Conservation (phyloP, 2,329 filamentous ascomycete genomes). For the Pseudogymnoascus sp. region DNA sequence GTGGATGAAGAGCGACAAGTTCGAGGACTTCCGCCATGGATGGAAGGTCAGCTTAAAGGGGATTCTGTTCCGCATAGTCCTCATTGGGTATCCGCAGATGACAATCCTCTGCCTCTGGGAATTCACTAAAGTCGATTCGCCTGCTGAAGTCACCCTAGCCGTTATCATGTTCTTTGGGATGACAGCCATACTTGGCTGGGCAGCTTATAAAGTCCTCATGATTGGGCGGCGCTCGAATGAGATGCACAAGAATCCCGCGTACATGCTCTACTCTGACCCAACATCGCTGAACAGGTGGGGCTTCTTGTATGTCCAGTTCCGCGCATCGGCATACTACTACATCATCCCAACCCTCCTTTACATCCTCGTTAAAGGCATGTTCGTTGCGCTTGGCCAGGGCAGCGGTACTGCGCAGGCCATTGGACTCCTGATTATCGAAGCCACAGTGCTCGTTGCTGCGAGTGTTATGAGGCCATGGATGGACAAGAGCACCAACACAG, state of each 20-base stretch:
- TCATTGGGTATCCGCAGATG: constrained; percentile 91
- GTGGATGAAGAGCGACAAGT: constrained; percentile 78
- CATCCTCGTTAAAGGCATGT: constrained; percentile 79
- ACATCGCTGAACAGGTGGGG: constrained; percentile 94
- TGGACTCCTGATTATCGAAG: constrained; percentile 76
- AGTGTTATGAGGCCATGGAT: constrained; percentile 91
- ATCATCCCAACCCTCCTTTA: constrained; percentile 74
- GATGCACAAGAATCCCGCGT: constrained; percentile 94
- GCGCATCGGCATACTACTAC: constrained; percentile 92
- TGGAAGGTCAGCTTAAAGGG: constrained; percentile 91
- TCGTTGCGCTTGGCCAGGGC: constrained; percentile 73
- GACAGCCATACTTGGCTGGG: constrained; percentile 71
- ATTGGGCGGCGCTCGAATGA: constrained; percentile 81
- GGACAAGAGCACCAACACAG: constrained; percentile 96
- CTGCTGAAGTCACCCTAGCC: constrained; percentile 77
- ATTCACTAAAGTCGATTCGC: constrained; percentile 76
- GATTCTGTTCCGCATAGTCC: constrained; percentile 80
- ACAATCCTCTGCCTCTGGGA: constrained; percentile 89
- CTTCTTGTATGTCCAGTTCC: constrained; percentile 95
- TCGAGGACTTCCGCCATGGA: constrained; percentile 87
- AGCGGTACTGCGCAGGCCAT: constrained; percentile 69
- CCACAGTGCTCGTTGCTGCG: constrained; percentile 65
- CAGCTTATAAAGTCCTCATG: constrained; percentile 79
- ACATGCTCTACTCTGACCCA: constrained; percentile 95
- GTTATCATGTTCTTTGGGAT: constrained; percentile 84